Evolutionary conservation across 148 eudicot genomes (phyloP).

Genomic region (Vaccinium corymbosum): DNA sequence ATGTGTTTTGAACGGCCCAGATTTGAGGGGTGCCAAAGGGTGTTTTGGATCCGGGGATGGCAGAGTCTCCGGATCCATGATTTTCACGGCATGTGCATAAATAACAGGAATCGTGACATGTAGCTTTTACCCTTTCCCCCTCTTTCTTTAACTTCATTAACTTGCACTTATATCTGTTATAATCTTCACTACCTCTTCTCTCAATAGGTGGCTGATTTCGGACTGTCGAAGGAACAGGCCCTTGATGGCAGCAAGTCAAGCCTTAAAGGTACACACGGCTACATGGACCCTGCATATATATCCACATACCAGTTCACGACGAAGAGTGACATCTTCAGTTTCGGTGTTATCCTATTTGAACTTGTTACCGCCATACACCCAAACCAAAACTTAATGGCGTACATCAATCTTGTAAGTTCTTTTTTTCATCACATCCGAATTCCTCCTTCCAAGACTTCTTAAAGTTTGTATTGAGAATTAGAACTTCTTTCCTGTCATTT

Average conservation of each 20-base stretch:
- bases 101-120: neutral
- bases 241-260: conserved; percentile 78
- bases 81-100: neutral
- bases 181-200: neutral
- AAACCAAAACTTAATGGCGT: conserved; percentile 91
- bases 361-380: conserved; percentile 94
- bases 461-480: neutral
- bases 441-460: neutral
- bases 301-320: conserved; percentile 69
- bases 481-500: conserved; percentile 6
- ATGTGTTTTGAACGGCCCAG: too few species aligned
- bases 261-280: conserved; percentile 96
- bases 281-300: conserved; percentile 88
- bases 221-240: conserved; percentile 83
- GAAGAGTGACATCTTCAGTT: conserved; percentile 94
- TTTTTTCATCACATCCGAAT: neutral
- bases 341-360: conserved; percentile 90
- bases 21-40: too few species aligned
- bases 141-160: neutral
- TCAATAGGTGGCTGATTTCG: conserved; percentile 95
- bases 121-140: neutral
- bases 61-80: neutral
- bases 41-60: too few species aligned
- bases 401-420: conserved; percentile 79
- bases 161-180: neutral